Percentiles rank a stretch among this genome's conserved stretches.
phyloP scores from a whole-genome alignment of 257 asterid species.

The Solanum ossicruentum region DNA sequence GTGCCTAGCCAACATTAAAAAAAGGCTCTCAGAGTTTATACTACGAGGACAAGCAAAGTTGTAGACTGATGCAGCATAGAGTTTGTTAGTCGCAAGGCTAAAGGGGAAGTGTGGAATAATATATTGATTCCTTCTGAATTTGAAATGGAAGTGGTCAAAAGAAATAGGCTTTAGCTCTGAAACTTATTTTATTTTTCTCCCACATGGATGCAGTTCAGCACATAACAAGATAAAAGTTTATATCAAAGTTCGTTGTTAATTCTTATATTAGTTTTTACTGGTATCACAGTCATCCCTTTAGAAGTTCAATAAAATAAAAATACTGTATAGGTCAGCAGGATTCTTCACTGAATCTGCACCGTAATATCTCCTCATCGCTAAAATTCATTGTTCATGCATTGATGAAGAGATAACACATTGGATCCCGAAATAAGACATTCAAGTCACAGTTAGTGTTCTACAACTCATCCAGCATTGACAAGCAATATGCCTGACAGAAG shows the following conservation, averaged over 20 bases:
- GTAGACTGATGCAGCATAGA: neutral
- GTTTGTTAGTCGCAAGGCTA: neutral
- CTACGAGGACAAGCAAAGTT: neutral
- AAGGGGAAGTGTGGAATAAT: neutral
- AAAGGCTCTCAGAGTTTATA: neutral
- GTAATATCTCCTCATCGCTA: neutral
- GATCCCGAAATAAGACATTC: neutral
- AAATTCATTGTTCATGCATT: neutral
- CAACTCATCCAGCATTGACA: neutral
- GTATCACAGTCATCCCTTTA: neutral
- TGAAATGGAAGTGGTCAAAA: neutral
- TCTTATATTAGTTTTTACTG: neutral
- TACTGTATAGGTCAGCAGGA: neutral
- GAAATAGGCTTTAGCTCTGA: neutral
- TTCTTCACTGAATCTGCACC: neutral
- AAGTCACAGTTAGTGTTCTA: neutral
- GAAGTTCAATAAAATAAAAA: neutral
- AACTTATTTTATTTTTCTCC: neutral
- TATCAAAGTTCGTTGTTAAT: neutral
- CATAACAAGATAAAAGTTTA: neutral
- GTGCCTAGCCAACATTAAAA: neutral
- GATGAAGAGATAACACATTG: neutral
- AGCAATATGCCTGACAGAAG: neutral
- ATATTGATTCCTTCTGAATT: neutral
- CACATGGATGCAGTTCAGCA: neutral